phyloP scores from a whole-genome alignment of 306 rosid genomes.

The Acacia crassicarpa region DNA sequence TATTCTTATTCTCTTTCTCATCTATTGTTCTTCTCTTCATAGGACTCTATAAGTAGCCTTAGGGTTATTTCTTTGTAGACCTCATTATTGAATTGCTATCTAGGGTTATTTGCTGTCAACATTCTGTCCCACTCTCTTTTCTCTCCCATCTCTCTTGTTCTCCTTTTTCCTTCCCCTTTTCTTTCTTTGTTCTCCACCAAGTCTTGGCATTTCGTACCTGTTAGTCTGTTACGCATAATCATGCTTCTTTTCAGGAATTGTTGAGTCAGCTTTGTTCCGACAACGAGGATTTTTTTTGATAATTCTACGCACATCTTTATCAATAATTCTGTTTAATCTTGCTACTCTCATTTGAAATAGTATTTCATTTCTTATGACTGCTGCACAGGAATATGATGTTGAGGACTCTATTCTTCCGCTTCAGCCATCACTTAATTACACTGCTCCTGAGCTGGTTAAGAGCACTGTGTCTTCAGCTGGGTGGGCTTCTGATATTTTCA shows the following conservation, averaged over 20 bases:
- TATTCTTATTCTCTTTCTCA: neutral
- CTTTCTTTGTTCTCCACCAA: neutral
- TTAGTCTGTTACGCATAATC: neutral
- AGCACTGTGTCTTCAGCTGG: constrained; percentile 60
- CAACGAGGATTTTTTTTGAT: neutral
- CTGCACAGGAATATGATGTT: constrained; percentile 86
- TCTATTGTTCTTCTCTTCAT: neutral
- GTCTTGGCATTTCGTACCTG: constrained; percentile 13
- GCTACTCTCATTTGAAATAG: constrained; percentile 1
- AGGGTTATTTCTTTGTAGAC: neutral
- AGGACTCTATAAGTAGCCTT: neutral
- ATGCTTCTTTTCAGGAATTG: constrained; percentile 28
- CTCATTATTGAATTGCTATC: neutral
- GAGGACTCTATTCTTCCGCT: constrained; percentile 92
- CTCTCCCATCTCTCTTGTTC: neutral
- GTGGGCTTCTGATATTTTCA: constrained; percentile 83
- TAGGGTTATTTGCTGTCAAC: neutral
- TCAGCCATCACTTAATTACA: constrained; percentile 89
- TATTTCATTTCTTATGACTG: constrained; percentile 28
- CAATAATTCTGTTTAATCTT: constrained; percentile 8
- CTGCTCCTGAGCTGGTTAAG: constrained; percentile 93
- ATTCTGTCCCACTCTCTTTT: neutral
- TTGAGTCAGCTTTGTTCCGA: neutral
- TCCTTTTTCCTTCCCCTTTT: neutral
- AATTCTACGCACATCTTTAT: neutral